Evolutionary conservation across 345 rosid species (phyloP), one percentile per base, ranked within the genome.

Genomic region (Dimocarpus longan): DNA sequence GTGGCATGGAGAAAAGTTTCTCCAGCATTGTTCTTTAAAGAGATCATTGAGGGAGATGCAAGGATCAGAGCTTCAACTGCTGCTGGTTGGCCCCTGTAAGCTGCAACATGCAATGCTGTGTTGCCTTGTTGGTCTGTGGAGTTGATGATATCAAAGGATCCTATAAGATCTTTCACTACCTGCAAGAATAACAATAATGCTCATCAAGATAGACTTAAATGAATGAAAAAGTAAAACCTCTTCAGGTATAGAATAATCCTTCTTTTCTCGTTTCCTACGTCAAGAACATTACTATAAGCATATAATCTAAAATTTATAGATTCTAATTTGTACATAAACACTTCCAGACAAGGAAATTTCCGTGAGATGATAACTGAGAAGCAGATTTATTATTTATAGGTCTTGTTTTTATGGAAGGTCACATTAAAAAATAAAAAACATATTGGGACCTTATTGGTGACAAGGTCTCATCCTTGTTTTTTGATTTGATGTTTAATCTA

Each of bases 1-100:
- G 93, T 93, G 43, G 80, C 82, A 66, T 95, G 98, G 73, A 93
- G 95, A 84, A 92, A 91, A 44, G 93, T 92, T 74, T 90, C 97
- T 16, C 98, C 98, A 43, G 85, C 90, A 69, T 84, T 80, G 92
- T 93, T 92, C 67, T 46, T 86, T 5, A 73, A 75, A 12, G 89
- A 80, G 83, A 86, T 71, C 83, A 93, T 46, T 5, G 86, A 81
- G 6, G 95, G 94, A 74, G 89, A 90, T 12, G 86, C 88, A 1
- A 74, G 73, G 74, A 91, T 74, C 68, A 95, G 82, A 74, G 90
- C 90, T 52, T 90, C 89, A 48, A 89, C 91, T 15, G 87, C 87
- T 9, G 86, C 83, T 60, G 87, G 80, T 78, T 92, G 93, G 78
- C 98, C 98, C 78, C 93, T 87, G 81, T 80, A 88, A 75, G 97